Conservation (phyloP, 108 stramenopile species). For the Aurantiochytrium sp. region DNA sequence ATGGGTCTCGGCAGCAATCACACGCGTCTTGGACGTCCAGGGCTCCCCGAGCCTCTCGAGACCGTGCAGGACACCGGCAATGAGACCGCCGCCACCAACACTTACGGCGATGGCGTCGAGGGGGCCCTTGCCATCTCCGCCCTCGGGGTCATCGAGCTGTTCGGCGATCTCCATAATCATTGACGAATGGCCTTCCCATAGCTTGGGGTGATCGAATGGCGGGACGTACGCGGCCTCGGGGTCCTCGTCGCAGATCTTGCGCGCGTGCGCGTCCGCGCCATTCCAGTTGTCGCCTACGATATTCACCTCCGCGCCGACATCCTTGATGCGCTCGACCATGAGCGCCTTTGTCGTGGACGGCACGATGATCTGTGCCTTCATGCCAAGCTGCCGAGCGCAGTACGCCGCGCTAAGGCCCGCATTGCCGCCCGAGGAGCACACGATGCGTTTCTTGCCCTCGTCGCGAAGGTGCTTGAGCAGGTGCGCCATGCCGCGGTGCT, state of each 20-base stretch:
- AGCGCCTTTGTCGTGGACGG: constrained; percentile 72
- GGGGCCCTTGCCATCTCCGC: background rate
- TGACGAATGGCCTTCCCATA: constrained; percentile 79
- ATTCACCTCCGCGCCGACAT: constrained; percentile 68
- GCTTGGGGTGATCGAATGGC: constrained; percentile 68
- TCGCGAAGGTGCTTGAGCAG: background rate
- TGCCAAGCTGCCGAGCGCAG: constrained; percentile 52
- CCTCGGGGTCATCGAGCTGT: constrained; percentile 35
- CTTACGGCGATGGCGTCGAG: constrained; percentile 67
- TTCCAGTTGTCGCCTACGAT: constrained; percentile 81
- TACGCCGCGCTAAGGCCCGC: constrained; percentile 61
- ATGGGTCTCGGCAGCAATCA: constrained; percentile 73
- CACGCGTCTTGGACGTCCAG: constrained; percentile 9
- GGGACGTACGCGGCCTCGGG: constrained; percentile 38
- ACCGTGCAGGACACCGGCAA: constrained; percentile 73
- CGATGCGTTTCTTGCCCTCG: background rate
- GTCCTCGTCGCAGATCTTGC: background rate
- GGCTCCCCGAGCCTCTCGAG: constrained; percentile 40
- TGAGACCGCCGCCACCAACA: constrained; percentile 80
- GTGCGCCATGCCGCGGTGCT: constrained; percentile 30
- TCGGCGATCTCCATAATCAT: constrained; percentile 69
- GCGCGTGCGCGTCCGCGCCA: constrained; percentile 57
- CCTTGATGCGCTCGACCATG: constrained; percentile 63
- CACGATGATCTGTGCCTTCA: constrained; percentile 64
- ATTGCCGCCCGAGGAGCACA: constrained; percentile 33